Percentiles rank a stretch among this genome's conserved stretches.
Evolutionary conservation across 2,329 filamentous ascomycete species (phyloP).

Genomic region (Pseudocercospora eumusae): DNA sequence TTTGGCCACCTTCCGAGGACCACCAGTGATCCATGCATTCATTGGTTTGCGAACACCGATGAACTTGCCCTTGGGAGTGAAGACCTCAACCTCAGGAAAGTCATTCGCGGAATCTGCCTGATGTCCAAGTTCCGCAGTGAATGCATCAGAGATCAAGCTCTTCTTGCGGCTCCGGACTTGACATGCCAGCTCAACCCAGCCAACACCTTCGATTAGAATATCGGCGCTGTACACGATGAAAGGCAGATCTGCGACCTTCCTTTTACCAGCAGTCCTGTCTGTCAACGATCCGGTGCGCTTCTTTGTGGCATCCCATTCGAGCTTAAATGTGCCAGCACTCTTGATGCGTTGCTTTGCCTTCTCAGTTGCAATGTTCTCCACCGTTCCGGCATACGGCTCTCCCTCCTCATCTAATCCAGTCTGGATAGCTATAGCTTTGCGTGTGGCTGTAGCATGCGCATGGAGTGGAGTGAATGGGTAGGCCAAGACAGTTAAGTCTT

Average conservation of each 20-base stretch:
- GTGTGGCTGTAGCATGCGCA: constrained; percentile 73
- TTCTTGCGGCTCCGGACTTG: constrained; percentile 63
- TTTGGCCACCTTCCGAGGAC: constrained; percentile 55
- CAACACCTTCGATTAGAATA: constrained; percentile 85
- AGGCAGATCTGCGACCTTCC: constrained; percentile 68
- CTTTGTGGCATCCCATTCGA: constrained; percentile 82
- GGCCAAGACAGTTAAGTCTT: constrained; percentile 68
- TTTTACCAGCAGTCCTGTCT: constrained; percentile 58
- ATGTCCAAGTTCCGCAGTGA: constrained; percentile 25
- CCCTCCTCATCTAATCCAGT: constrained; percentile 49
- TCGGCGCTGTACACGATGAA: constrained; percentile 80
- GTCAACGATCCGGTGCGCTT: constrained; percentile 73
- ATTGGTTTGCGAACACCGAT: constrained; percentile 68
- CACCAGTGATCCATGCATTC: constrained; percentile 65
- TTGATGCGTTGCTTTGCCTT: constrained; percentile 39
- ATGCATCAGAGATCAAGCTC: constrained; percentile 27
- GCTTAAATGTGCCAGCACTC: constrained; percentile 71
- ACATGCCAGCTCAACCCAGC: constrained; percentile 85
- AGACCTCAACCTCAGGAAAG: constrained; percentile 77
- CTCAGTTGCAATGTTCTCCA: constrained; percentile 62
- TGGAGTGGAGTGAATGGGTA: constrained; percentile 82
- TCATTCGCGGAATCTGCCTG: constrained; percentile 17
- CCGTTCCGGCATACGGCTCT: constrained; percentile 55
- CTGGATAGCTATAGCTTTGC: constrained; percentile 77
- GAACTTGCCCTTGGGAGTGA: constrained; percentile 79